These are phyloP conservation scores for Dispira parvispora DNA, from an alignment of 192 early-diverging fungal species.

Conservation along the genomic window DNA sequence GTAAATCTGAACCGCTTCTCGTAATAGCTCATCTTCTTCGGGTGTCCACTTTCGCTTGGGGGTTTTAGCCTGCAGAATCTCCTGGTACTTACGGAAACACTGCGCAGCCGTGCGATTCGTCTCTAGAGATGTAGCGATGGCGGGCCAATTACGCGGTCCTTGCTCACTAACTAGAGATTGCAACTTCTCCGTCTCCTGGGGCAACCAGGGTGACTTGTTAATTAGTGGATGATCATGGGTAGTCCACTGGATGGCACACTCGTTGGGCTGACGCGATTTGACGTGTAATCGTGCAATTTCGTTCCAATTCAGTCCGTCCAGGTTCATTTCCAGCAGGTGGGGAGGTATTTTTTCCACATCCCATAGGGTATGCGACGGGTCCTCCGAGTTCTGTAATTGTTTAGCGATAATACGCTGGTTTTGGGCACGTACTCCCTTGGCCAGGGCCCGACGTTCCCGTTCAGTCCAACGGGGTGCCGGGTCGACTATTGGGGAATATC, in stretches of 20 bases:
- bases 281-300: conserved; percentile 33
- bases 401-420: conserved; percentile 29
- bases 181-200: conserved; percentile 33
- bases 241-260: conserved; percentile 67
- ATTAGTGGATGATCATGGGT: conserved; percentile 61
- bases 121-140: conserved; percentile 38
- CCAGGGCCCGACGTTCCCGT: conserved; percentile 29
- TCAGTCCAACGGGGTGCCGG: conserved; percentile 32
- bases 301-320: conserved; percentile 29
- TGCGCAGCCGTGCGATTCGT: conserved; percentile 53
- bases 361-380: conserved; percentile 24
- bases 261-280: conserved; percentile 35
- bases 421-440: conserved; percentile 26
- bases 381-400: conserved; percentile 16
- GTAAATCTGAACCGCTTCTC: conserved; percentile 40
- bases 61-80: conserved; percentile 25
- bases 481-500: conserved; percentile 28
- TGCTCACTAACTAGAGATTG: conserved; percentile 25
- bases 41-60: conserved; percentile 40
- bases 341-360: conserved; percentile 24
- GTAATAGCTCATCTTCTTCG: conserved; percentile 45
- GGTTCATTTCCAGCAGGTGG: conserved; percentile 27
- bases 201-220: conserved; percentile 50
- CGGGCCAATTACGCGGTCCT: conserved; percentile 40
- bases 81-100: conserved; percentile 54